Conservation (phyloP, 202 grass and related monocot species). For the Eragrostis tef region DNA sequence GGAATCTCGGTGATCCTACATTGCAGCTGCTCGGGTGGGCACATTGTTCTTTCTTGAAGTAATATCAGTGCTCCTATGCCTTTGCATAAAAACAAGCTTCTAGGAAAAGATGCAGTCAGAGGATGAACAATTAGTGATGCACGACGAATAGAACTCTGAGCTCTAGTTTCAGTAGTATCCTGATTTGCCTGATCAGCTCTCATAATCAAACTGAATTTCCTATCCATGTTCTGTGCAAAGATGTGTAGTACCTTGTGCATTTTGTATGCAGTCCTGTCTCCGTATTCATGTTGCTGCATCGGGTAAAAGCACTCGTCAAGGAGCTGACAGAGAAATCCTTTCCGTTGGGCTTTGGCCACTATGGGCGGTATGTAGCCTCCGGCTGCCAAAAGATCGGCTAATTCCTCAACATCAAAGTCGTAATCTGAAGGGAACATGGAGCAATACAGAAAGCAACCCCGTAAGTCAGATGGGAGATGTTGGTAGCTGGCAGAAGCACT, state of each 20-base stretch:
- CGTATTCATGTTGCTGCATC: neutral
- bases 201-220: neutral
- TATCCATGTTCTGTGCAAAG: neutral
- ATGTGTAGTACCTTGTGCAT: conserved; percentile 34
- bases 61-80: neutral
- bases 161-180: neutral
- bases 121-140: neutral
- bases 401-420: neutral
- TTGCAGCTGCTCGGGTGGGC: neutral
- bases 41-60: neutral
- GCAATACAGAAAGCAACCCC: conserved; percentile 4
- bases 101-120: neutral
- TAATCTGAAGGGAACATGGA: neutral
- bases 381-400: conserved; percentile 5
- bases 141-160: neutral
- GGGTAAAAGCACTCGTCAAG: conserved; percentile 28
- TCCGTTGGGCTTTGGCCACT: neutral
- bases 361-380: neutral
- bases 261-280: neutral
- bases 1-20: conserved; percentile 5
- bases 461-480: neutral
- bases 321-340: conserved; percentile 10
- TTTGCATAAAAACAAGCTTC: neutral
- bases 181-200: neutral
- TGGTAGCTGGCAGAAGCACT: neutral